These are phyloP conservation scores for Colletotrichum sp. DNA, from an alignment of 2,329 filamentous ascomycete genomes.

Conservation along the genomic window DNA sequence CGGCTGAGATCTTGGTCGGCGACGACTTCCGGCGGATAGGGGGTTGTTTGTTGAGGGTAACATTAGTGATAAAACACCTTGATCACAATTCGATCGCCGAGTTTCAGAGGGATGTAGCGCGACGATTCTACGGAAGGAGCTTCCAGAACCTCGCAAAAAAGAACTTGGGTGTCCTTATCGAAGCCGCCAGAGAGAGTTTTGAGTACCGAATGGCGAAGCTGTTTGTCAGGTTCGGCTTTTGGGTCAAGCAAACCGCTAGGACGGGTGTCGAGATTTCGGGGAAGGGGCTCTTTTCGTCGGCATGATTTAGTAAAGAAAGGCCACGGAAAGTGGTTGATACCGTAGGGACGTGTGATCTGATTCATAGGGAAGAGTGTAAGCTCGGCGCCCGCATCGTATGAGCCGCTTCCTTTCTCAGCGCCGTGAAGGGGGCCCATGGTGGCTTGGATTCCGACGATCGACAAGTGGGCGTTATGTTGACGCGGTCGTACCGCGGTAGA, in stretches of 20 bases:
- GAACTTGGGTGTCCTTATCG: fast-evolving
- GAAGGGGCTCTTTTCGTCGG: background rate
- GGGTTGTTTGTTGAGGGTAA: fast-evolving
- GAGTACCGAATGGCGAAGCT: background rate
- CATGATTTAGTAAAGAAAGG: fast-evolving
- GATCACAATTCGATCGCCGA: background rate
- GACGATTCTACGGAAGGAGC: background rate
- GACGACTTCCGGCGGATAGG: background rate
- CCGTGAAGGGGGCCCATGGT: background rate
- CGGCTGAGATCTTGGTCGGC: background rate
- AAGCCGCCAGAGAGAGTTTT: background rate
- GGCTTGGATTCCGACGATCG: too few relatives aligned
- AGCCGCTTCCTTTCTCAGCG: background rate
- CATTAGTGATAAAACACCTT: fast-evolving
- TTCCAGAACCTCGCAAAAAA: background rate
- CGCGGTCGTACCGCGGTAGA: fast-evolving
- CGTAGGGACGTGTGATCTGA: background rate
- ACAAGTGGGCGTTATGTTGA: fast-evolving
- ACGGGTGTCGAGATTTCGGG: background rate
- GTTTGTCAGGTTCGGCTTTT: background rate
- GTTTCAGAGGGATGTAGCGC: fast-evolving
- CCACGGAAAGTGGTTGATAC: fast-evolving
- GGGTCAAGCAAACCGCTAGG: background rate
- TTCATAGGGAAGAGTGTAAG: background rate
- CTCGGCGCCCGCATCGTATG: fast-evolving